Evolutionary conservation across 169 alveolate genomes (phyloP).

Genomic region (Plasmodium adleri): DNA sequence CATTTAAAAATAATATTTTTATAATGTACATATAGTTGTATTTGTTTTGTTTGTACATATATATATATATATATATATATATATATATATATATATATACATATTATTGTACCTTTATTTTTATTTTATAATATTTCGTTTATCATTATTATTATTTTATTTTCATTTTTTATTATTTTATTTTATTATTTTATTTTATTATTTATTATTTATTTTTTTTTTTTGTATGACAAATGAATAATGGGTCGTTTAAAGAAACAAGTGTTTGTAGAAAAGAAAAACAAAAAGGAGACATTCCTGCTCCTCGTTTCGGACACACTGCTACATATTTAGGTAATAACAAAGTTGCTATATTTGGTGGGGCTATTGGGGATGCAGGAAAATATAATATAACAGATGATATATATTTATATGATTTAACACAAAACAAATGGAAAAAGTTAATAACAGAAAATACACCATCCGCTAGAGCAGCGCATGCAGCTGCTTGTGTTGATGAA

Average conservation of each 20-base stretch:
- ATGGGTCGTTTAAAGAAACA: slow-evolving; percentile 72
- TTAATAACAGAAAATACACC: slow-evolving; percentile 93
- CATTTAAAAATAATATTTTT: no score
- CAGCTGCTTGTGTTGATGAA: slow-evolving; percentile 98
- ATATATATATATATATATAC: no score
- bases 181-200: not conserved
- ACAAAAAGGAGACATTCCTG: slow-evolving; percentile 95
- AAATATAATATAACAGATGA: slow-evolving; percentile 98
- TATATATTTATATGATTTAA: slow-evolving; percentile 92
- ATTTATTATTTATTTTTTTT: not conserved
- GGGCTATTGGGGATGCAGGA: slow-evolving; percentile 98
- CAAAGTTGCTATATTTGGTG: slow-evolving; percentile 94
- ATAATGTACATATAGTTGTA: no score
- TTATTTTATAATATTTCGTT: not conserved
- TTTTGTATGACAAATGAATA: slow-evolving; percentile 72
- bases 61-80: no score
- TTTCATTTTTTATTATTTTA: not conserved
- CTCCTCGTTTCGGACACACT: slow-evolving; percentile 98
- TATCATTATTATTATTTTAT: no score
- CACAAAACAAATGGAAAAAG: slow-evolving; percentile 91
- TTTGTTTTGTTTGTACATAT: no score
- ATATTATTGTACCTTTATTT: slow-evolving; percentile 9
- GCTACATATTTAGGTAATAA: slow-evolving; percentile 94
- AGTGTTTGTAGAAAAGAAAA: slow-evolving; percentile 80
- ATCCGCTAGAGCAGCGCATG: slow-evolving; percentile 99